Evolutionary conservation across 345 rosid genomes (phyloP).

Genomic region (Litchi chinensis): DNA sequence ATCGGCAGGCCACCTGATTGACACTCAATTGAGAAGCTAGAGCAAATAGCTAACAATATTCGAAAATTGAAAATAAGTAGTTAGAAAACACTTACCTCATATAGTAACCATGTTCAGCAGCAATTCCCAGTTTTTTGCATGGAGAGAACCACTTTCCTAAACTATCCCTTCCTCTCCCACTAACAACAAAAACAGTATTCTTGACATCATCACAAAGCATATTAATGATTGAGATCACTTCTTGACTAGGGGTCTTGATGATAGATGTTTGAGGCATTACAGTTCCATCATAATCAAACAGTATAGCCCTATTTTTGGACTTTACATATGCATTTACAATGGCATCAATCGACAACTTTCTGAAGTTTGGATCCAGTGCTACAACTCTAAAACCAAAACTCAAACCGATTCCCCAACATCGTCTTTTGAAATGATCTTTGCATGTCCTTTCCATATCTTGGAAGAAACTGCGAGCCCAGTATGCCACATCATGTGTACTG

Average conservation of each 20-base stretch:
- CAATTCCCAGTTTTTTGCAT: slow-evolving; percentile 63
- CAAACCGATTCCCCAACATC: slow-evolving; percentile 77
- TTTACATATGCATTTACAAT: slow-evolving; percentile 55
- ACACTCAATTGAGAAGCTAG: slow-evolving; percentile 11
- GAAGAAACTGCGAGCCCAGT: slow-evolving; percentile 75
- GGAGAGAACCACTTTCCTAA: slow-evolving; percentile 69
- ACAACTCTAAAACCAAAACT: slow-evolving; percentile 80
- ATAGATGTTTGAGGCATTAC: slow-evolving; percentile 69
- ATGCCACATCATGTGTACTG: slow-evolving; percentile 73
- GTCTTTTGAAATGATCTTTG: slow-evolving; percentile 69
- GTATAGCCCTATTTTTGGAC: slow-evolving; percentile 64
- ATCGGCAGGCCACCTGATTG: slow-evolving; percentile 51
- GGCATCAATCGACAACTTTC: slow-evolving; percentile 54
- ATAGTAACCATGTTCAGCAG: slow-evolving; percentile 73
- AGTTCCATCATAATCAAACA: slow-evolving; percentile 77
- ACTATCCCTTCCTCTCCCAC: slow-evolving; percentile 71
- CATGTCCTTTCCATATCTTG: slow-evolving; percentile 77
- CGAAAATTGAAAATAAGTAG: neutral
- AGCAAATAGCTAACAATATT: neutral
- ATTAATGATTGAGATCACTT: slow-evolving; percentile 55
- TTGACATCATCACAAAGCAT: slow-evolving; percentile 52
- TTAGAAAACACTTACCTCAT: slow-evolving; percentile 48
- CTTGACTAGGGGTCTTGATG: slow-evolving; percentile 58
- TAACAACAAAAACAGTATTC: slow-evolving; percentile 64
- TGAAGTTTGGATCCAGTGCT: slow-evolving; percentile 72